These are phyloP conservation scores for Senecio squalidus DNA, from an alignment of 140 eudicot genomes.

Conservation along the genomic window DNA sequence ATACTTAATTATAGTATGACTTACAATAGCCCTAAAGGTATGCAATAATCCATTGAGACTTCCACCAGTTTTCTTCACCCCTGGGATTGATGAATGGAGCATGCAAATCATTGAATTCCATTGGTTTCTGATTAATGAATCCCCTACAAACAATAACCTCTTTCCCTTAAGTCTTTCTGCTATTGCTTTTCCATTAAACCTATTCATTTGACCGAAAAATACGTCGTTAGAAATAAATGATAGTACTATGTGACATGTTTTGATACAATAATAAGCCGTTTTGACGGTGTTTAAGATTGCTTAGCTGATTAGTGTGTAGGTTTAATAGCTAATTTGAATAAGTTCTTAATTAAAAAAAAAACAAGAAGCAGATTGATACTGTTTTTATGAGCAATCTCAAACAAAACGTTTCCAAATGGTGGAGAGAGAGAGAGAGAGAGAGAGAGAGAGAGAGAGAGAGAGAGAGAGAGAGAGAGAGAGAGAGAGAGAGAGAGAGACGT, in stretches of 20 bases:
- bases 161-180: constrained; percentile 57
- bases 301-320: neutral
- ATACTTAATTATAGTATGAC: constrained; percentile 10
- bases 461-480: too few species aligned
- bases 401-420: too few species aligned
- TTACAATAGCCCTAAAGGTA: constrained; percentile 32
- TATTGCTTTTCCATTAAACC: constrained; percentile 70
- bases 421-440: too few species aligned
- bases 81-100: constrained; percentile 47
- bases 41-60: constrained; percentile 37
- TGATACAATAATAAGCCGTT: neutral
- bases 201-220: neutral
- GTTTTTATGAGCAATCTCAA: too few species aligned
- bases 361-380: too few species aligned
- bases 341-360: too few species aligned
- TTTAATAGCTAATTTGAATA: too few species aligned
- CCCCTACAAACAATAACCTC: constrained; percentile 76
- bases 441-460: too few species aligned
- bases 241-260: neutral
- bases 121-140: constrained; percentile 77
- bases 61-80: neutral
- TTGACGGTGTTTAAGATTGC: neutral
- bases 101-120: constrained; percentile 83
- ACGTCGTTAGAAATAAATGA: neutral
- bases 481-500: constrained; percentile 17